These are phyloP conservation scores for Chaetoscypha palmicola DNA, from an alignment of 2,329 filamentous ascomycete species.

Conservation along the genomic window DNA sequence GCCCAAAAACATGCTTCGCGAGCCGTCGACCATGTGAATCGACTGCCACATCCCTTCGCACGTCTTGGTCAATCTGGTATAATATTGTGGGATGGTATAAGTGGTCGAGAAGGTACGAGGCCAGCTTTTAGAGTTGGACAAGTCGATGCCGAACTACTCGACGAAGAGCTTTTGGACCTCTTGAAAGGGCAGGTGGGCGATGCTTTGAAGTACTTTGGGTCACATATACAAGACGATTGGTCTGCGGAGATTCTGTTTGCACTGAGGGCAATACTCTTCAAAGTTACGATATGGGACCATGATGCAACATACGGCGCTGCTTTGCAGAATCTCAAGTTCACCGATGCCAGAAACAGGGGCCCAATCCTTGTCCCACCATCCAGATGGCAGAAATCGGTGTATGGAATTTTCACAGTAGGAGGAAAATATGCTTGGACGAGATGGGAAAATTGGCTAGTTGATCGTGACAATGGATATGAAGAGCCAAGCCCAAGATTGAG, in stretches of 20 bases:
- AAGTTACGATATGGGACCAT: slow-evolving; percentile 94
- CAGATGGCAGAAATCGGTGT: slow-evolving; percentile 74
- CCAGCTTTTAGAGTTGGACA: slow-evolving; percentile 92
- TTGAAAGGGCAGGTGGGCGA: slow-evolving; percentile 81
- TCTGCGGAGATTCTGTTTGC: slow-evolving; percentile 74
- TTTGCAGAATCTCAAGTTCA: slow-evolving; percentile 84
- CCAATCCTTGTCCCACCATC: slow-evolving; percentile 62
- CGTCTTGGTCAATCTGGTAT: slow-evolving; percentile 43
- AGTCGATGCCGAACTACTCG: slow-evolving; percentile 89
- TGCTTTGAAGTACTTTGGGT: slow-evolving; percentile 78
- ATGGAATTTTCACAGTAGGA: slow-evolving; percentile 78
- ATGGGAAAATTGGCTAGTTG: slow-evolving; percentile 81
- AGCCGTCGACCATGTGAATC: slow-evolving; percentile 47
- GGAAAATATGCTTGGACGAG: slow-evolving; percentile 87
- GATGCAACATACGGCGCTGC: slow-evolving; percentile 91
- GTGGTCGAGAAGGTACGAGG: slow-evolving; percentile 68
- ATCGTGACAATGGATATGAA: slow-evolving; percentile 69
- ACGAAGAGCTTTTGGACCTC: slow-evolving; percentile 84
- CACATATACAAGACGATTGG: slow-evolving; percentile 77
- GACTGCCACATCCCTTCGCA: slow-evolving; percentile 57
- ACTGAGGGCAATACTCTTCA: slow-evolving; percentile 77
- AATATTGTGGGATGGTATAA: slow-evolving; percentile 62
- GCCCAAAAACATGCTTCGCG: slow-evolving; percentile 45
- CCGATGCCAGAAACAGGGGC: slow-evolving; percentile 66
- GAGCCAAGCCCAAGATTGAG: slow-evolving; percentile 45